Percentiles rank a stretch among this genome's conserved stretches.
Evolutionary conservation across 371 early-diverging fungal genomes (phyloP).

Genomic region (Amoeboaphelidium protococcarum): DNA sequence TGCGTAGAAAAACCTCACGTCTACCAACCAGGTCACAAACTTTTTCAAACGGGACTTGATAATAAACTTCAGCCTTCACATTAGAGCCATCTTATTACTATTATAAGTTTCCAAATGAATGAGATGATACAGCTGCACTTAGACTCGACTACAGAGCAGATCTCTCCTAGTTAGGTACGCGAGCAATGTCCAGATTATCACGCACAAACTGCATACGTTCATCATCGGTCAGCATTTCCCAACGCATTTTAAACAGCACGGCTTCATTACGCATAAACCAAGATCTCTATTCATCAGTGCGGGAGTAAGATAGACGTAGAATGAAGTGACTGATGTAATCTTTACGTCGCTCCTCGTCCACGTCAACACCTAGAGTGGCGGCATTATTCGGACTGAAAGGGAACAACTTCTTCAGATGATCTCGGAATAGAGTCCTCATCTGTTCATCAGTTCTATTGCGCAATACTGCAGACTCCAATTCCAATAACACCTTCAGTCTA

Average conservation of each 20-base stretch:
- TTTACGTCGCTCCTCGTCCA: slow-evolving; percentile 41
- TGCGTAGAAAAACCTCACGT: slow-evolving; percentile 36
- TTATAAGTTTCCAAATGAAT: no score
- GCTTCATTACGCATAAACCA: slow-evolving; percentile 78
- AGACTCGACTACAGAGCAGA: no score
- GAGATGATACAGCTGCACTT: no score
- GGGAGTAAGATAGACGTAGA: slow-evolving; percentile 55
- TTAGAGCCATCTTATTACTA: no score
- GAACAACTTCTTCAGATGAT: slow-evolving; percentile 28
- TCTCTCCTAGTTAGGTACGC: no score
- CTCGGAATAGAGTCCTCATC: slow-evolving; percentile 22
- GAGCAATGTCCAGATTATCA: no score
- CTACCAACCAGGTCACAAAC: slow-evolving; percentile 42
- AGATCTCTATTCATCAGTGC: slow-evolving; percentile 46
- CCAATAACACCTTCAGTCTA: slow-evolving; percentile 35
- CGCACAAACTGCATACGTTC: background rate
- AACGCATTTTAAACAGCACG: slow-evolving; percentile 36
- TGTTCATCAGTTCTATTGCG: slow-evolving; percentile 36
- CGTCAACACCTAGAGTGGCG: slow-evolving; percentile 9
- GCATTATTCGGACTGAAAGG: slow-evolving; percentile 27
- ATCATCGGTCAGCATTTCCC: background rate
- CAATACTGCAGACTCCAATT: slow-evolving; percentile 47
- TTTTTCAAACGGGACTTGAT: slow-evolving; percentile 52
- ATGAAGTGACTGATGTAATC: slow-evolving; percentile 85
- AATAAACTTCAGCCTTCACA: background rate